phyloP scores from a whole-genome alignment of 257 asterid genomes.

The Coffea canephora region DNA sequence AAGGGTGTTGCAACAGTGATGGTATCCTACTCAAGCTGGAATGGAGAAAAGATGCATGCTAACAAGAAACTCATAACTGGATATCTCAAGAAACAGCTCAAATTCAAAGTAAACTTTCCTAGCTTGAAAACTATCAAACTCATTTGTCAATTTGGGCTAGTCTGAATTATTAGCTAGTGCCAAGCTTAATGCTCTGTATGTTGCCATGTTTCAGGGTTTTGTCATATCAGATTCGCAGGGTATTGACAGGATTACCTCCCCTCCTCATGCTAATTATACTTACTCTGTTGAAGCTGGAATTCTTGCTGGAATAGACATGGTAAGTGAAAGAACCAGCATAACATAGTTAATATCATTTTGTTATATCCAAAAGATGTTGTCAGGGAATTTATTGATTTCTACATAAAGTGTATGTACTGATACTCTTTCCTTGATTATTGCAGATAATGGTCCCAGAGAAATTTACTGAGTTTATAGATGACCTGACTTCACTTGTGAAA shows the following conservation, averaged over 20 bases:
- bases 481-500: conserved; percentile 34
- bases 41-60: conserved; percentile 69
- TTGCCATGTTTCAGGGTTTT: conserved; percentile 55
- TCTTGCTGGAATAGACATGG: conserved; percentile 88
- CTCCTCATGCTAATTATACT: conserved; percentile 68
- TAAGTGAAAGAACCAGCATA: conserved; percentile 14
- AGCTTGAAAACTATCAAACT: too few species aligned
- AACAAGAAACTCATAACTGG: conserved; percentile 56
- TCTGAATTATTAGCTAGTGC: background rate
- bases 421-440: conserved; percentile 21
- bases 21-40: conserved; percentile 79
- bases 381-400: conserved; percentile 21
- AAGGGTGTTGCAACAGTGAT: conserved; percentile 73
- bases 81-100: conserved; percentile 57
- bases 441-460: conserved; percentile 47
- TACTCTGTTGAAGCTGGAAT: conserved; percentile 78
- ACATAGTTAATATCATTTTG: too few species aligned
- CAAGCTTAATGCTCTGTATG: background rate
- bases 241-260: conserved; percentile 66
- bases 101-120: conserved; percentile 29
- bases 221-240: conserved; percentile 90
- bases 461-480: conserved; percentile 30
- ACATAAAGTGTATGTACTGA: conserved; percentile 25
- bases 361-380: too few species aligned
- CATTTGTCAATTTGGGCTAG: background rate